phyloP scores from a whole-genome alignment of 1,284 basidiomycete genomes.

The Cryptococcus sp. region DNA sequence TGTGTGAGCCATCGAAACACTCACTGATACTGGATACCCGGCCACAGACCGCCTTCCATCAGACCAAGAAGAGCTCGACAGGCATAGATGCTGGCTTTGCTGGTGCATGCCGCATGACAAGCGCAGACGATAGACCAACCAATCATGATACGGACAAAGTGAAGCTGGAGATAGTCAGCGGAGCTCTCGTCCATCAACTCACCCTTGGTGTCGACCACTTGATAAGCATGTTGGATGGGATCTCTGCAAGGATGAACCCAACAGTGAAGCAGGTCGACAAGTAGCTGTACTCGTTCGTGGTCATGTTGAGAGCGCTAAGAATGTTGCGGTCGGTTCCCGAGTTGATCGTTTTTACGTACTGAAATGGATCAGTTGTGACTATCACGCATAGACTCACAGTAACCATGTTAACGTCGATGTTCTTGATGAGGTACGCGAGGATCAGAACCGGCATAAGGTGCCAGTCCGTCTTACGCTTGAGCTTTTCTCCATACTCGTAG shows the following conservation, averaged over 20 bases:
- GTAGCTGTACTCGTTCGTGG: slow-evolving; percentile 27
- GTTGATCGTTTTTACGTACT: slow-evolving; percentile 30
- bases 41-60: slow-evolving; percentile 27
- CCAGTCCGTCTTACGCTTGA: slow-evolving; percentile 20
- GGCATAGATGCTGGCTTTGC: slow-evolving; percentile 9
- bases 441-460: slow-evolving; percentile 22
- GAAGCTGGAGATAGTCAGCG: slow-evolving; percentile 9
- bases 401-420: slow-evolving; percentile 25
- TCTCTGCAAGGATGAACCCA: slow-evolving; percentile 24
- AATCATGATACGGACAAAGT: slow-evolving; percentile 30
- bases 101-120: slow-evolving; percentile 26
- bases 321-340: slow-evolving; percentile 26
- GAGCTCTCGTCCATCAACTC: slow-evolving; percentile 1
- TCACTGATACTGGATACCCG: slow-evolving; percentile 27
- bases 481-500: slow-evolving; percentile 14
- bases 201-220: slow-evolving; percentile 33
- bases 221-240: slow-evolving; percentile 33
- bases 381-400: slow-evolving; percentile 10
- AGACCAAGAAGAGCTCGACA: slow-evolving; percentile 24
- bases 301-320: slow-evolving; percentile 31
- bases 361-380: neutral
- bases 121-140: slow-evolving; percentile 28
- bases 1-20: neutral
- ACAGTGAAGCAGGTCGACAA: slow-evolving; percentile 28
- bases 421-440: slow-evolving; percentile 27